Evolutionary conservation across 2,329 filamentous ascomycete genomes (phyloP), one percentile per base, ranked within the genome.

Genomic region (Juglanconis sp.): DNA sequence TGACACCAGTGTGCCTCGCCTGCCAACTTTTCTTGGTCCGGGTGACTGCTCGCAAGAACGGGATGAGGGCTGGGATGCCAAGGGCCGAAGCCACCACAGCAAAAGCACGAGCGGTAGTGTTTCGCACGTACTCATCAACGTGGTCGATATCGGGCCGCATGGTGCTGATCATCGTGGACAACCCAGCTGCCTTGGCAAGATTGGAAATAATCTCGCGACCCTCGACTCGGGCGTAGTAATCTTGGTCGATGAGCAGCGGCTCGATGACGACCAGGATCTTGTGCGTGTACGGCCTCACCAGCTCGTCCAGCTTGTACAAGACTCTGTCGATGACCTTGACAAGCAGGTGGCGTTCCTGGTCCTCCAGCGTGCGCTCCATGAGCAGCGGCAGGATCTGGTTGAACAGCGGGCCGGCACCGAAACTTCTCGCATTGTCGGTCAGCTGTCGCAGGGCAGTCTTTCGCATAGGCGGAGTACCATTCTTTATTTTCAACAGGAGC

Each of bases 1-100:
- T 99, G 66, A 99, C 95, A 78, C 95, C 95, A 2, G 95, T 99
- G 73, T 99, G 95, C 64, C 95, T 85, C 56, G 95, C 95, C 73
- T 98, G 93, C 95, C 95, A 99, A 59, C 95, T 98, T 77, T 99
- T 99, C 77, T 98, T 98, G 78, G 92, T 96, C 73, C 92, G 88
- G 73, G 95, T 99, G 17, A 99, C 95, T 62, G 96, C 95, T 69
- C 93, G 87, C 47, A 99, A 80, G 81, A 99, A 99, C 2, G 95
- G 95, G 32, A 99, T 85, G 51, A 99, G 85, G 9, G 95, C 93
- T 3, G 95, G 95, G 59, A 99, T 99, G 53, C 95, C 95, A 6
- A 99, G 86, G 17, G 95, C 95, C 24, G 94, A 97, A 2, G 95
- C 95, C 42, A 99, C 95, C 6, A 99, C 95, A 32, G 95, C 95